Evolutionary conservation across 805 yeast genomes (phyloP), one percentile per base, ranked within the genome.

Genomic region (Candida taoyuanica): DNA sequence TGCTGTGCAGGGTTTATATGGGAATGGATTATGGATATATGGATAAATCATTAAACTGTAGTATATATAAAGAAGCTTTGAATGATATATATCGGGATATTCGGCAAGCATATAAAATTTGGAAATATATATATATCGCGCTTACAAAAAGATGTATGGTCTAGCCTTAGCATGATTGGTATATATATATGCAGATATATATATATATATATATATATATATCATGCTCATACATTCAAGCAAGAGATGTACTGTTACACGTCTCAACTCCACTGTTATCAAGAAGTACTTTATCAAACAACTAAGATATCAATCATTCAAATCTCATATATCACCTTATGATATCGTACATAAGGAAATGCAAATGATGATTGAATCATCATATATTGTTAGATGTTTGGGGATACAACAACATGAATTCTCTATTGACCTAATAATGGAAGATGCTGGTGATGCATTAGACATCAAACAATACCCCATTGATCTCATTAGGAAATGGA

Each of bases 141-240:
- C n/a, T 53, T 76, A 1, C 43, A 47, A 0, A 61, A 60, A 1
- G 68, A 64, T 39, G 63, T n/a, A n/a, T n/a, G n/a, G n/a, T n/a
- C n/a, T n/a, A n/a, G n/a, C n/a, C n/a, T n/a, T n/a, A n/a, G n/a
- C n/a, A n/a, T n/a, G n/a, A n/a, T n/a, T n/a, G n/a, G n/a, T n/a
- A n/a, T n/a, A n/a, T n/a, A n/a, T n/a, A n/a, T n/a, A n/a, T n/a
- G n/a, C n/a, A n/a, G n/a, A n/a, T n/a, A n/a, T n/a, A n/a, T n/a
- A n/a, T n/a, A n/a, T n/a, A n/a, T n/a, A n/a, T n/a, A n/a, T n/a
- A n/a, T n/a, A n/a, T n/a, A n/a, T n/a, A n/a, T n/a, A n/a, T n/a
- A n/a, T n/a, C n/a, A n/a, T n/a, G n/a, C n/a, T n/a, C n/a, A 7
- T 37, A 5, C 21, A 29, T 18, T 25, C 40, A 5, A 31, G 20